Conservation (phyloP, 306 rosid species). For the Sechiopsis laciniata region DNA sequence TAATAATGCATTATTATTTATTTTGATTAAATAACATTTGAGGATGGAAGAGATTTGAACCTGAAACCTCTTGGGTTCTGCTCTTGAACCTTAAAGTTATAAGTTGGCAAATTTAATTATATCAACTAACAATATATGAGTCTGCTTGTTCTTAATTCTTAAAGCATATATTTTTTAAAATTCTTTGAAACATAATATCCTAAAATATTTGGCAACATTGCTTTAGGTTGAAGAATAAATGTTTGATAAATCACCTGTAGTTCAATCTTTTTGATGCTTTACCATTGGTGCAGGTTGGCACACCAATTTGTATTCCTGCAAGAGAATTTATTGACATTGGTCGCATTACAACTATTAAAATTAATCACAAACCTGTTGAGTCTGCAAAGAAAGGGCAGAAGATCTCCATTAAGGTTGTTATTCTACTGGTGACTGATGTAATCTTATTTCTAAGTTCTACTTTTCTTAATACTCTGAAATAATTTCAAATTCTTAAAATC, state of each 20-base stretch:
- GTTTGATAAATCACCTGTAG: background rate
- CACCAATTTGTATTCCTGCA: conserved; percentile 86
- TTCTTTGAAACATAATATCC: background rate
- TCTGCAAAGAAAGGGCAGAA: conserved; percentile 77
- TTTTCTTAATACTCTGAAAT: background rate
- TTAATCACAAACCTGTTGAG: conserved; percentile 85
- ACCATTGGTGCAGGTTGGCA: conserved; percentile 62
- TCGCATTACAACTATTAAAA: conserved; percentile 73
- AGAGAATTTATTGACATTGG: conserved; percentile 83
- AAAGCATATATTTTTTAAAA: background rate
- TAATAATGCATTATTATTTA: too few relatives aligned
- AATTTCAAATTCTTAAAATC: background rate
- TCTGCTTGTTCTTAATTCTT: background rate
- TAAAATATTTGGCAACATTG: background rate
- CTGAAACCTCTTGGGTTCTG: too few relatives aligned
- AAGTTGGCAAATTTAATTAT: too few relatives aligned
- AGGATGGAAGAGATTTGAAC: too few relatives aligned
- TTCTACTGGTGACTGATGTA: background rate
- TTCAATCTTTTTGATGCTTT: conserved; percentile 27
- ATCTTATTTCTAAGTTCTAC: background rate
- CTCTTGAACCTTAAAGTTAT: too few relatives aligned
- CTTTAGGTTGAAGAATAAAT: background rate
- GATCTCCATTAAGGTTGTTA: conserved; percentile 80
- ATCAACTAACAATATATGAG: too few relatives aligned
- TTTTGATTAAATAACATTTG: too few relatives aligned